Conservation (phyloP, 1,284 basidiomycete genomes). For the Melampsora larici-populina region DNA sequence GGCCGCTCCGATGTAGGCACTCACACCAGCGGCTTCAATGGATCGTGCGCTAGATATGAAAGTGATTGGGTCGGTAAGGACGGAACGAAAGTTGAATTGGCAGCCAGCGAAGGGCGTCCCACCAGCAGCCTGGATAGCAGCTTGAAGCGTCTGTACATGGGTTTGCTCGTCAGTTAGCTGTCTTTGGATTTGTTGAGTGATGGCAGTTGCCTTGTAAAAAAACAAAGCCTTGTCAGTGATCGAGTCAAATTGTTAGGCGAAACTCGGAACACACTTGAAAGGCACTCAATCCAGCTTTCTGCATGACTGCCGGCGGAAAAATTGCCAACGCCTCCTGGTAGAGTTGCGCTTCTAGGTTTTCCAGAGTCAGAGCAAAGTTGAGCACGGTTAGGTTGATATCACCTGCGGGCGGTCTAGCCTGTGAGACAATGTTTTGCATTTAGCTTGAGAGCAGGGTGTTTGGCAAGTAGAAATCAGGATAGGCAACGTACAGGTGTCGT, state of each 20-base stretch:
- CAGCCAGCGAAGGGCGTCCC: constrained; percentile 33
- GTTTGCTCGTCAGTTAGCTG: constrained; percentile 29
- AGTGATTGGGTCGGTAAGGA: constrained; percentile 32
- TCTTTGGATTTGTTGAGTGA: constrained; percentile 32
- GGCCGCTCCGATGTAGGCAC: constrained; percentile 29
- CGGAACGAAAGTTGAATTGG: constrained; percentile 42
- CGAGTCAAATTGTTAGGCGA: background rate
- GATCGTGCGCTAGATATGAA: constrained; percentile 27
- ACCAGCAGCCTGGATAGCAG: constrained; percentile 32
- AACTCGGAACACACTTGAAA: constrained; percentile 24
- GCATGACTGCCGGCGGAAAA: constrained; percentile 23
- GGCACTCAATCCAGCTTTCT: constrained; percentile 30
- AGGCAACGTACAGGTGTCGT: background rate
- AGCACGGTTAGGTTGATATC: constrained; percentile 32
- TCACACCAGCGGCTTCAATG: constrained; percentile 32
- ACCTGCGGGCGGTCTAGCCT: background rate
- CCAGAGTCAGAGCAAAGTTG: constrained; percentile 35
- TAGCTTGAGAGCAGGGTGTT: background rate
- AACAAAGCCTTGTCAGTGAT: background rate
- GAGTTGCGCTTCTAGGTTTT: constrained; percentile 35
- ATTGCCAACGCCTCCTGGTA: constrained; percentile 39
- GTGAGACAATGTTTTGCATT: background rate
- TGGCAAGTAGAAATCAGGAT: no score
- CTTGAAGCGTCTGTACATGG: constrained; percentile 36
- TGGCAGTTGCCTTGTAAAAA: constrained; percentile 24